Percentiles rank a stretch among this genome's conserved stretches.
Evolutionary conservation across 768 basidiomycete genomes (phyloP).

Genomic region (Amanita pallidorosea): DNA sequence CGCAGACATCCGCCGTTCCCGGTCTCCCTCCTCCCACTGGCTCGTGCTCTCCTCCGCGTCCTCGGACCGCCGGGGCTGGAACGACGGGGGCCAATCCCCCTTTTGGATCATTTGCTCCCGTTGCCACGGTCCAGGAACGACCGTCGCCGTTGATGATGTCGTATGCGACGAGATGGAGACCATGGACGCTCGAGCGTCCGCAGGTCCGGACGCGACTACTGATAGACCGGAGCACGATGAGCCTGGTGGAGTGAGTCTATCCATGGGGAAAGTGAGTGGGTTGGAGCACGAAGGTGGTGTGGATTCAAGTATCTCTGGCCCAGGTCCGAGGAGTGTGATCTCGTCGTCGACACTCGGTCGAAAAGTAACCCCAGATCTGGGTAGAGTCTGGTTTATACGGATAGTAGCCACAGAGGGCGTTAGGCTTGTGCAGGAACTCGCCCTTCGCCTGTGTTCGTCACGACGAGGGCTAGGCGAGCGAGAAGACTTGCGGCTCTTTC

Average conservation of each 20-base stretch:
- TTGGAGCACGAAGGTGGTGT: background rate
- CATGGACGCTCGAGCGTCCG: background rate
- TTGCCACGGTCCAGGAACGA: conserved; percentile 5
- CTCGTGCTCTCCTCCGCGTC: background rate
- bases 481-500: background rate
- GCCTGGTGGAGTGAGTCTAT: background rate
- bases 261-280: background rate
- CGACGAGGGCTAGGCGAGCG: background rate
- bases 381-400: background rate
- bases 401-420: background rate
- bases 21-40: background rate
- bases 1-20: background rate
- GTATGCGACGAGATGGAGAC: background rate
- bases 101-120: conserved; percentile 2
- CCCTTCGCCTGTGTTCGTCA: background rate
- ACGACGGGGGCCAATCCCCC: background rate
- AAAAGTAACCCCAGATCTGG: background rate
- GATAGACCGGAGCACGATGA: background rate
- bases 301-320: background rate
- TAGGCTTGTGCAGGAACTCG: background rate
- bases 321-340: background rate
- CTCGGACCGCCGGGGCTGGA: background rate
- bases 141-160: conserved; percentile 3
- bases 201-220: background rate
- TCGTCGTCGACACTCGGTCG: conserved; percentile 1